phyloP scores from a whole-genome alignment of 2,329 filamentous ascomycete genomes.

The Aphanocladium album region DNA sequence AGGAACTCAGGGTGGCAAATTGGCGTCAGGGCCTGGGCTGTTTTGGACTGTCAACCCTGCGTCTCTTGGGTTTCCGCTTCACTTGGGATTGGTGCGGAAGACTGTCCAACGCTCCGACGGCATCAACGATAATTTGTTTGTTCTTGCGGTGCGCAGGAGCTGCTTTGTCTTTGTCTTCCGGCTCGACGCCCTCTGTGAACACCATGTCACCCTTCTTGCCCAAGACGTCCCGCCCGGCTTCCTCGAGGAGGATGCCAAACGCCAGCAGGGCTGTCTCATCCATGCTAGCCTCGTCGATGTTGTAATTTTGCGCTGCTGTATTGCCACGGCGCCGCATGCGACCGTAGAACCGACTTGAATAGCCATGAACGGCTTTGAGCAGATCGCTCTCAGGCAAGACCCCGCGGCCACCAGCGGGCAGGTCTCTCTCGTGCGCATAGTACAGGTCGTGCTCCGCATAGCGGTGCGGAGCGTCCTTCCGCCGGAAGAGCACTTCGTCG shows the following conservation, averaged over 20 bases:
- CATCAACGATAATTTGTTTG: not conserved
- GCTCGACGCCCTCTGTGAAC: constrained; percentile 54
- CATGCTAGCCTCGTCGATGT: constrained; percentile 56
- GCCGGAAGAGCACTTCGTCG: constrained; percentile 67
- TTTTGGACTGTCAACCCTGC: not conserved
- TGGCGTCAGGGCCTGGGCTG: not conserved
- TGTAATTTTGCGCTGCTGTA: constrained; percentile 17
- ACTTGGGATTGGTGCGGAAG: not conserved
- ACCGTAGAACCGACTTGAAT: constrained; percentile 61
- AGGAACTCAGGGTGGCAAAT: not conserved
- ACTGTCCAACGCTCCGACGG: not conserved
- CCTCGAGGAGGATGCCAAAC: constrained; percentile 70
- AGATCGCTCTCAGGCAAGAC: constrained; percentile 64
- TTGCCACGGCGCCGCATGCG: constrained; percentile 3
- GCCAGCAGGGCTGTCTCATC: constrained; percentile 75
- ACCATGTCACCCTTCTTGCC: constrained; percentile 64
- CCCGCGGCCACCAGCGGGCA: constrained; percentile 40
- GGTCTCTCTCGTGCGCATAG: constrained; percentile 55
- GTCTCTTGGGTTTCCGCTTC: not conserved
- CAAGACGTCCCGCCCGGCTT: constrained; percentile 56
- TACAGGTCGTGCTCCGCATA: constrained; percentile 70
- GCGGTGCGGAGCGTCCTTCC: constrained; percentile 57
- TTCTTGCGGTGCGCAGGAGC: not conserved
- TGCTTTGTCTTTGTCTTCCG: not conserved
- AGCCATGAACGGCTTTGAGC: constrained; percentile 63